Conservation (phyloP, 1,284 basidiomycete species). For the Heterobasidion occidentale region DNA sequence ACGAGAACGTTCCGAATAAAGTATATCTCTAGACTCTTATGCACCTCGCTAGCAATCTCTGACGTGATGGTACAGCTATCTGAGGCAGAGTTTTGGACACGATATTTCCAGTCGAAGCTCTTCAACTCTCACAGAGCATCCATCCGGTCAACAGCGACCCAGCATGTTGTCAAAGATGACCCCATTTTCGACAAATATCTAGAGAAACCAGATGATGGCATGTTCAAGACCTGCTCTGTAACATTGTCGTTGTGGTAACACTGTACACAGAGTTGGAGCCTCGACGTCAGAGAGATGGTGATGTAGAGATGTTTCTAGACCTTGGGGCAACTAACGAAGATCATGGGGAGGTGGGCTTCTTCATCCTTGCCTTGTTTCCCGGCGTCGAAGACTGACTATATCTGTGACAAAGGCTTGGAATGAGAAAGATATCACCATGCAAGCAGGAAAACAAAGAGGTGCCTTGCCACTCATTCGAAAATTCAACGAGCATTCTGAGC, state of each 20-base stretch:
- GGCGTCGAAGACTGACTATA: not conserved
- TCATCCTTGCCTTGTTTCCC: not conserved
- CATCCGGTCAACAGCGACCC: constrained; percentile 77
- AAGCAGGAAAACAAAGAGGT: constrained; percentile 81
- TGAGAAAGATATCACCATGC: constrained; percentile 90
- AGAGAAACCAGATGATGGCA: constrained; percentile 91
- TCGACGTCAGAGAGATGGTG: constrained; percentile 54
- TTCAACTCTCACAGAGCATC: constrained; percentile 94
- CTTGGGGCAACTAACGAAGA: constrained; percentile 88
- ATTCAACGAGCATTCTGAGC: constrained; percentile 96
- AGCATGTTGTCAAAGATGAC: constrained; percentile 86
- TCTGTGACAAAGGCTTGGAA: constrained; percentile 62
- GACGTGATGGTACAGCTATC: constrained; percentile 45
- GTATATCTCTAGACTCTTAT: constrained; percentile 29
- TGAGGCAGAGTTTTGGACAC: constrained; percentile 91
- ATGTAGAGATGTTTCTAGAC: constrained; percentile 77
- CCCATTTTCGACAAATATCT: constrained; percentile 94
- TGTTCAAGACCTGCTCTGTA: constrained; percentile 15
- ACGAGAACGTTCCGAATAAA: constrained; percentile 85
- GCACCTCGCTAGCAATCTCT: constrained; percentile 4
- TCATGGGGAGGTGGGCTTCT: constrained; percentile 66
- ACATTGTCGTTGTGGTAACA: not conserved
- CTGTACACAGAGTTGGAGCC: constrained; percentile 68
- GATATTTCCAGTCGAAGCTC: constrained; percentile 93
- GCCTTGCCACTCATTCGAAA: constrained; percentile 91